Evolutionary conservation across 2,329 filamentous ascomycete species (phyloP), one percentile per base, ranked within the genome.

Genomic region (Fulvia fulva): DNA sequence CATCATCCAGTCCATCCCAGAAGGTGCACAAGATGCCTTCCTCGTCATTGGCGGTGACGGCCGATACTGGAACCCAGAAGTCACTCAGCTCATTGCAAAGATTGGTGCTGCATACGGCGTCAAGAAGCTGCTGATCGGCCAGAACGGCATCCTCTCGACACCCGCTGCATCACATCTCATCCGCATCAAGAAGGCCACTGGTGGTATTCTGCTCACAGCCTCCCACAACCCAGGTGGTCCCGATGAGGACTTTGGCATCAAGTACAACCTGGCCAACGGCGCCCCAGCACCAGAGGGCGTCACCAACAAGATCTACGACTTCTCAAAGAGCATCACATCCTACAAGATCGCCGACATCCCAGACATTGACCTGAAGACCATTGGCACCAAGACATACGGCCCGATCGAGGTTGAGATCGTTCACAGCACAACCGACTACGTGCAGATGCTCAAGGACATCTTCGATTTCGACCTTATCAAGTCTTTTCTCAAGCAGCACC

Each of bases 161-260:
- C 94, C 94, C 1, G 94, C 94, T 64, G 93, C 94, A 67, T 96
- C 91, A 76, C 91, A 99, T 79, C 78, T 99, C 71, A 99, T 99
- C 74, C 87, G 94, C 70, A 92, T 96, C 79, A 86, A 90, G 72
- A 90, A 94, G 77, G 94, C 94, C 59, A 99, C 94, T 19, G 94
- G 94, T 71, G 94, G 94, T 73, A 99, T 99, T 71, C 83, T 99
- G 61, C 81, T 99, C 77, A 99, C 94, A 63, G 94, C 94, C 68
- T 96, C 91, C 75, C 94, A 99, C 83, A 99, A 99, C 80, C 92
- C 94, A 61, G 94, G 94, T 76, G 94, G 93, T 93, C 94, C 94
- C 62, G 88, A 85, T 68, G 89, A 94, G 74, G 94, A 99, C 78
- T 99, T 99, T 70, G 94, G 94, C 69, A 99, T 99, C 87, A 99